Evolutionary conservation across 1,284 basidiomycete species (phyloP).

Genomic region (Sporisorium sorghi): DNA sequence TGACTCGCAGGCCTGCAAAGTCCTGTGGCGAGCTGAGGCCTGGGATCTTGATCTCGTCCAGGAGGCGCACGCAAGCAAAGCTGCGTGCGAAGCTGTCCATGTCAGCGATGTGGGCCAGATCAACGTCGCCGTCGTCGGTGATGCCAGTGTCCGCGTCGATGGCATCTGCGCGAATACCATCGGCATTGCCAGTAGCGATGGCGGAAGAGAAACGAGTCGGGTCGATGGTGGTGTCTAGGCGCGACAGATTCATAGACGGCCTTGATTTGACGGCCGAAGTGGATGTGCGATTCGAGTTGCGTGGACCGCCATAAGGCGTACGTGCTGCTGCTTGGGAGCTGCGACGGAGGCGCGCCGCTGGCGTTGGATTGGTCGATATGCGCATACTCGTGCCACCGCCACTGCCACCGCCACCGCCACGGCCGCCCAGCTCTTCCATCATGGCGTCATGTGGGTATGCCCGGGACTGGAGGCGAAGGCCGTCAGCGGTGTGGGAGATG

Average conservation of each 20-base stretch:
- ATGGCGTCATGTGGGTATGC: constrained; percentile 35
- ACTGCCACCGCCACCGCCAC: no score
- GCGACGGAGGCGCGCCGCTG: constrained; percentile 35
- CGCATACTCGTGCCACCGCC: constrained; percentile 34
- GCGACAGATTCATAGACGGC: constrained; percentile 41
- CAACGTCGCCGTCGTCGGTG: constrained; percentile 18
- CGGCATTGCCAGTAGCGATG: constrained; percentile 13
- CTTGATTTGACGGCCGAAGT: constrained; percentile 28
- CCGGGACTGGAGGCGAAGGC: constrained; percentile 44
- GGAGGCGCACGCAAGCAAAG: constrained; percentile 52
- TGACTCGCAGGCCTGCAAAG: constrained; percentile 7
- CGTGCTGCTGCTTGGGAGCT: constrained; percentile 45
- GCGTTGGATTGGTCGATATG: constrained; percentile 18
- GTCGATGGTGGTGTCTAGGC: constrained; percentile 32
- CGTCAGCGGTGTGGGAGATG: constrained; percentile 50
- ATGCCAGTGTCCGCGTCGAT: constrained; percentile 22
- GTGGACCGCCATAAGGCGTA: constrained; percentile 46
- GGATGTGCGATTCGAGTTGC: constrained; percentile 30
- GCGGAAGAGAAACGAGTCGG: constrained; percentile 19
- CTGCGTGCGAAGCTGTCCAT: constrained; percentile 55
- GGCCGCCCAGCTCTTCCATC: constrained; percentile 40
- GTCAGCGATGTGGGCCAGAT: constrained; percentile 38
- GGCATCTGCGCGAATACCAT: constrained; percentile 19
- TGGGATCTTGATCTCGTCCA: constrained; percentile 52
- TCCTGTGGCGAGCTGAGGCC: background rate